A percentile compares a stretch with the other conserved stretches of the same genome.
These are phyloP conservation scores for Marchantia polymorpha DNA, from an alignment of 225 moss, liverwort and hornwort species.

Conservation along the genomic window DNA sequence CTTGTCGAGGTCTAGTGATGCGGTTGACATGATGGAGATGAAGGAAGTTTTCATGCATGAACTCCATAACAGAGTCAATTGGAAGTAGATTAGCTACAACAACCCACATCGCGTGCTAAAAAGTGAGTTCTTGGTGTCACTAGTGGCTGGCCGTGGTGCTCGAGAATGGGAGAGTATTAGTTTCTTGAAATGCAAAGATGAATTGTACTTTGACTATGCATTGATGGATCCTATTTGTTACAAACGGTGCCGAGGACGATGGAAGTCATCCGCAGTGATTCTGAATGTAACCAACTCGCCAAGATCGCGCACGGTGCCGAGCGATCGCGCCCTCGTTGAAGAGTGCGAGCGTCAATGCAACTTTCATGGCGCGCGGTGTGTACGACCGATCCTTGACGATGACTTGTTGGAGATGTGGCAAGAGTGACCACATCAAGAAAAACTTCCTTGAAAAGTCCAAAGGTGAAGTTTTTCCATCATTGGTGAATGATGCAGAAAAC, in stretches of 20 bases:
- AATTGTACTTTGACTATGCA: slow-evolving; percentile 22
- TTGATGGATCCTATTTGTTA: slow-evolving; percentile 15
- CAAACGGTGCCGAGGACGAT: slow-evolving; percentile 13
- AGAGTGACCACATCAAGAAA: no score
- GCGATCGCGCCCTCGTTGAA: no score
- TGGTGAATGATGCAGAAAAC: no score
- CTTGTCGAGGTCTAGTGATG: no score
- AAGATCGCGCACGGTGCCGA: no score
- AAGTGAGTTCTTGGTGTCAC: slow-evolving; percentile 36
- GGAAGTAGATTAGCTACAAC: slow-evolving; percentile 14
- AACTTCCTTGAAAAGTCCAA: no score
- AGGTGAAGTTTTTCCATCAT: no score
- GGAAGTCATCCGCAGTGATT: not conserved
- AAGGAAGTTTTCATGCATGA: not conserved
- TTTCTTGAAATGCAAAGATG: slow-evolving; percentile 20
- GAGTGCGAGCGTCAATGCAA: no score
- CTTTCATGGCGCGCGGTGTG: no score
- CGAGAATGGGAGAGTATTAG: not conserved
- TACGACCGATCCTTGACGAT: no score
- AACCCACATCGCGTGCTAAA: slow-evolving; percentile 18
- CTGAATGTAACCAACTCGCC: no score
- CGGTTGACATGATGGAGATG: not conserved
- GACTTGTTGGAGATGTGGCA: no score
- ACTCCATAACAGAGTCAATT: not conserved
- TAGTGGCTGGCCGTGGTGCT: slow-evolving; percentile 21